phyloP scores from a whole-genome alignment of 139 green algal genomes.

The Asterochloris sp. region DNA sequence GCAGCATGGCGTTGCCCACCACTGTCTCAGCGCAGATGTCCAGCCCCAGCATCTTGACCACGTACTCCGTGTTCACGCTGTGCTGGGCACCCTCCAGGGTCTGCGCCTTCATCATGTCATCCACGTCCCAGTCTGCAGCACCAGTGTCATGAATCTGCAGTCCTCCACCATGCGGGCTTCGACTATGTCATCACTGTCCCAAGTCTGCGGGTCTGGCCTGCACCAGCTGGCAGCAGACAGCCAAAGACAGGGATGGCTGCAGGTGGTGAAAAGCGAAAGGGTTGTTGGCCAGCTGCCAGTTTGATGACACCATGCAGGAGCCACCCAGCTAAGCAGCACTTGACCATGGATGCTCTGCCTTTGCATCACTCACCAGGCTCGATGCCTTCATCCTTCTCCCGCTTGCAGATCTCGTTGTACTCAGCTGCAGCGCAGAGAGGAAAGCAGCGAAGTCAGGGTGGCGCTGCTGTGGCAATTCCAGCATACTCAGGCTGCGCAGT shows the following conservation, averaged over 20 bases:
- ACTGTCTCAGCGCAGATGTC: constrained; percentile 46
- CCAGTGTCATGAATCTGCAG: too few relatives aligned
- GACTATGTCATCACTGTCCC: too few relatives aligned
- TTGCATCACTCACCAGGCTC: neutral
- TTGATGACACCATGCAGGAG: too few relatives aligned
- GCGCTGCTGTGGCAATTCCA: neutral
- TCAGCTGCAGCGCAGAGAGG: constrained; percentile 1
- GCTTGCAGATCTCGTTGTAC: constrained; percentile 19
- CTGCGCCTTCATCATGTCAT: constrained; percentile 29
- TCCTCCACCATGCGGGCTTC: too few relatives aligned
- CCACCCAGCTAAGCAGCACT: too few relatives aligned
- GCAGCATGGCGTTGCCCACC: constrained; percentile 58
- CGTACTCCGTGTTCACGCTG: constrained; percentile 48
- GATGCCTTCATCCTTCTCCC: constrained; percentile 35
- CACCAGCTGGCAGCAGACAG: too few relatives aligned
- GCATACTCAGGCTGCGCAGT: neutral
- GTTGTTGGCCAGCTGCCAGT: too few relatives aligned
- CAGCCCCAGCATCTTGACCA: constrained; percentile 51
- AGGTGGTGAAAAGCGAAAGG: too few relatives aligned
- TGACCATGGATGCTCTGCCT: too few relatives aligned
- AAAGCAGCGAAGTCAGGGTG: neutral
- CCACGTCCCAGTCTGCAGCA: constrained; percentile 27
- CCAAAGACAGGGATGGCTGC: too few relatives aligned
- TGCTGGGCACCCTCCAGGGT: constrained; percentile 18
- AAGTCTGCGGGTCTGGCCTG: too few relatives aligned